Conservation (phyloP, 108 stramenopile genomes). For the Epipyxis sp. region DNA sequence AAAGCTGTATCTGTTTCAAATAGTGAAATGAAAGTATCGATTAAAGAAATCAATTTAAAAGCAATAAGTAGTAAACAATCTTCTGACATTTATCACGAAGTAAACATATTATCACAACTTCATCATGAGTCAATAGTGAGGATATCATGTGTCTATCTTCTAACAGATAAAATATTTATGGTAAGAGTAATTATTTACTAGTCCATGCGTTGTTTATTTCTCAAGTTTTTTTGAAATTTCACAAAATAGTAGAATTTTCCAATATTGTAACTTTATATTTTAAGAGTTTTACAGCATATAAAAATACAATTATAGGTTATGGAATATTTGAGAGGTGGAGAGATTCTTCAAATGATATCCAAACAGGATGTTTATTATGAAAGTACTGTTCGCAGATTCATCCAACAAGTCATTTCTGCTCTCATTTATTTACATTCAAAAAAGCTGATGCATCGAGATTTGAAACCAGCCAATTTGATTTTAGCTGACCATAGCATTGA, state of each 20-base stretch:
- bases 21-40: conserved; percentile 8
- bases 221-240: no score
- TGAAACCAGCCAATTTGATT: conserved; percentile 43
- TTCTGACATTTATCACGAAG: conserved; percentile 5
- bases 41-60: conserved; percentile 14
- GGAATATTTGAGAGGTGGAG: conserved; percentile 28
- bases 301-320: no score
- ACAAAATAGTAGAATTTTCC: no score
- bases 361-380: conserved; percentile 20
- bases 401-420: conserved; percentile 30
- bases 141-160: background rate
- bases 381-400: conserved; percentile 17
- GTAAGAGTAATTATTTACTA: no score
- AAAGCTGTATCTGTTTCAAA: background rate
- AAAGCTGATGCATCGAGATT: conserved; percentile 41
- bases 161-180: conserved; percentile 1
- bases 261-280: no score
- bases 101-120: conserved; percentile 26
- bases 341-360: background rate
- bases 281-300: no score
- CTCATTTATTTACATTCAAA: conserved; percentile 38
- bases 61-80: background rate
- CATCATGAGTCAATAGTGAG: background rate
- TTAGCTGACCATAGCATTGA: background rate
- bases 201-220: no score